Base-by-base conservation (phyloP, 768 basidiomycete genomes). In the Heimioporus sp. region DNA sequence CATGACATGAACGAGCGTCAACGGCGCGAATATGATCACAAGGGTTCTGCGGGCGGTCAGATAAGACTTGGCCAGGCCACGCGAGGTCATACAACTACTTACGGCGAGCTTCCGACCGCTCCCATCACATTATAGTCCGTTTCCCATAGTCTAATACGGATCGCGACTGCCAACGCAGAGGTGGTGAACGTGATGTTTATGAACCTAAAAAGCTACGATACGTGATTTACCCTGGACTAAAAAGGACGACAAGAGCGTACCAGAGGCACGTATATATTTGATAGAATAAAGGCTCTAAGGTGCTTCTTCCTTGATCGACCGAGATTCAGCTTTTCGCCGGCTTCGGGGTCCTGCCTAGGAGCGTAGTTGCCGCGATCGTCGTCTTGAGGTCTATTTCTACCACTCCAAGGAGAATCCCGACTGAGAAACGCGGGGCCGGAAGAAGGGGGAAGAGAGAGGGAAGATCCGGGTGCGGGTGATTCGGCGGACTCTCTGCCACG, bases 1-100 rank as follows among this genome's bases (percentile, higher is more conserved):
- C 77, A 94, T 84, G 59, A 95, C 91, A 75, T 93, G 91, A 10
- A 88, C 75, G 21, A 94, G 75, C 11, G 92, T 91, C 52, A 90
- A 65, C 2, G 91, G 86, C 8, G 90, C 85, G 68, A 93, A 92
- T 52, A 94, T 86, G 62, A 95, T 87, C 54, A 92, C 84, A 20
- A 94, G 78, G 11, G 85, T 86, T 21, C 90, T 90, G 54, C 10
- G 34, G 20, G 21, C 16, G 37, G 42, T 43, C 15, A 30, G 32
- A 37, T 40, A n/a, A 48, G 49, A 50, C 13, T 42, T 41, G 43
- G 21, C 5, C 21, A 41, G 41, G n/a, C 34, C 13, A 45, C 40
- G 5, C 16, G 1, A 4, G 30, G 41, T 30, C 17, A 34, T 41
- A 20, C 1, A n/a, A 37, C 42, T 13, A 77, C 84, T 52, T 68